These are phyloP conservation scores for Fusarium dimerum DNA, from an alignment of 2,329 filamentous ascomycete genomes.

Conservation along the genomic window DNA sequence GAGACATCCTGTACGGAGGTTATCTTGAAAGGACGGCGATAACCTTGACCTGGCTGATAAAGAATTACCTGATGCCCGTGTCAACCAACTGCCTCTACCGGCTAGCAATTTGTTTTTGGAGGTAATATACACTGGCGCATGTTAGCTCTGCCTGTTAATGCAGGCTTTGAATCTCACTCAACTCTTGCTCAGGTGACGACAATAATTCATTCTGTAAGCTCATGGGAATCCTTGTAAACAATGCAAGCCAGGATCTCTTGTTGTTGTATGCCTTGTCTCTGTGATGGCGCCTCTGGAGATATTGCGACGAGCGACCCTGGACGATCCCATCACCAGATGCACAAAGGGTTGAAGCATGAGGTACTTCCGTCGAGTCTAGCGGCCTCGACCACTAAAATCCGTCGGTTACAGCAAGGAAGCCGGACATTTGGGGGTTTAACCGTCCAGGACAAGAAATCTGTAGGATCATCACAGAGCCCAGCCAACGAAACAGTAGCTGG, in stretches of 20 bases:
- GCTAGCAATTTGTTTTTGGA: neutral
- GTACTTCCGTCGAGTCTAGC: constrained; percentile 17
- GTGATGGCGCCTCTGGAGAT: neutral
- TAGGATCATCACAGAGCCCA: neutral
- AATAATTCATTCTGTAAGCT: neutral
- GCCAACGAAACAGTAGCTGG: neutral
- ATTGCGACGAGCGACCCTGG: neutral
- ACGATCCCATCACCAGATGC: constrained; percentile 8
- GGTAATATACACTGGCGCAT: neutral
- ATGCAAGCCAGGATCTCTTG: neutral
- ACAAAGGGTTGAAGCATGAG: constrained; percentile 21
- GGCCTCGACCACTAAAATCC: constrained; percentile 16
- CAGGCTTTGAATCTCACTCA: neutral
- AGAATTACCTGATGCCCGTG: neutral
- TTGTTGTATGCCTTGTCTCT: neutral
- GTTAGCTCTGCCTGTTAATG: neutral
- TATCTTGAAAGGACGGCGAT: too few relatives aligned
- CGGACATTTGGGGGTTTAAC: neutral
- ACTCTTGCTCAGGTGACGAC: neutral
- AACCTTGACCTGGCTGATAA: neutral
- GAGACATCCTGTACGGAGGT: too few relatives aligned
- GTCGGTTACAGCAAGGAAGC: neutral
- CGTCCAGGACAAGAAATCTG: neutral
- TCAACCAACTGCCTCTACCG: neutral
- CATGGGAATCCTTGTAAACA: neutral